These are phyloP conservation scores for Pseudogymnoascus sp. DNA, from an alignment of 2,329 filamentous ascomycete genomes.

Conservation along the genomic window DNA sequence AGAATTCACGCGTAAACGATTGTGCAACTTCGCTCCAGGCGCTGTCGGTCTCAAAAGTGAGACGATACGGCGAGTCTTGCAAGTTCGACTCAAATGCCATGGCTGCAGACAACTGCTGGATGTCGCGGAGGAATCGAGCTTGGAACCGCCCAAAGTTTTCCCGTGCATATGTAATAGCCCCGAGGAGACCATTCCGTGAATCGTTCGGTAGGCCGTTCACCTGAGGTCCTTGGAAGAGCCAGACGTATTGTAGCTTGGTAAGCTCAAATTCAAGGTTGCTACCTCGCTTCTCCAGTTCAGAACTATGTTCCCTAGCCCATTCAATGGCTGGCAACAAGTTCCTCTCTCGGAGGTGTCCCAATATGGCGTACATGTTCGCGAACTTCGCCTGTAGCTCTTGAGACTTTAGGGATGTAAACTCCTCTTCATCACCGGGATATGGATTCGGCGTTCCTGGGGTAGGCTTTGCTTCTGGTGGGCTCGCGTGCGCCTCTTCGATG, in stretches of 20 bases:
- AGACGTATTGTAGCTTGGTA: slow-evolving; percentile 81
- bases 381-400: slow-evolving; percentile 73
- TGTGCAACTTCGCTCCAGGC: slow-evolving; percentile 77
- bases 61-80: slow-evolving; percentile 66
- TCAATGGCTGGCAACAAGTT: slow-evolving; percentile 78
- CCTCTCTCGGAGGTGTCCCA: slow-evolving; percentile 66
- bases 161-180: slow-evolving; percentile 71
- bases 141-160: slow-evolving; percentile 69
- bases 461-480: slow-evolving; percentile 34
- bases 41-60: slow-evolving; percentile 66
- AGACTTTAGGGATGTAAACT: slow-evolving; percentile 54
- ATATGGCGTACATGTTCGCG: slow-evolving; percentile 81
- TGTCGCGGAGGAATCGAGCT: slow-evolving; percentile 67
- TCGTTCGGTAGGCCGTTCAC: slow-evolving; percentile 51
- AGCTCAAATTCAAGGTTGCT: slow-evolving; percentile 96
- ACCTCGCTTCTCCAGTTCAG: slow-evolving; percentile 68
- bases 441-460: slow-evolving; percentile 28
- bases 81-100: slow-evolving; percentile 76
- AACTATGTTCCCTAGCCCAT: slow-evolving; percentile 72
- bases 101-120: slow-evolving; percentile 73
- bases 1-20: slow-evolving; percentile 94
- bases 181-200: slow-evolving; percentile 47
- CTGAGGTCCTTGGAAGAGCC: slow-evolving; percentile 65
- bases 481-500: slow-evolving; percentile 59
- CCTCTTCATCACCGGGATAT: slow-evolving; percentile 28